Percentiles rank a stretch among this genome's conserved stretches.
phyloP scores from a whole-genome alignment of 495 filamentous ascomycete genomes.

The Neurospora sp. region DNA sequence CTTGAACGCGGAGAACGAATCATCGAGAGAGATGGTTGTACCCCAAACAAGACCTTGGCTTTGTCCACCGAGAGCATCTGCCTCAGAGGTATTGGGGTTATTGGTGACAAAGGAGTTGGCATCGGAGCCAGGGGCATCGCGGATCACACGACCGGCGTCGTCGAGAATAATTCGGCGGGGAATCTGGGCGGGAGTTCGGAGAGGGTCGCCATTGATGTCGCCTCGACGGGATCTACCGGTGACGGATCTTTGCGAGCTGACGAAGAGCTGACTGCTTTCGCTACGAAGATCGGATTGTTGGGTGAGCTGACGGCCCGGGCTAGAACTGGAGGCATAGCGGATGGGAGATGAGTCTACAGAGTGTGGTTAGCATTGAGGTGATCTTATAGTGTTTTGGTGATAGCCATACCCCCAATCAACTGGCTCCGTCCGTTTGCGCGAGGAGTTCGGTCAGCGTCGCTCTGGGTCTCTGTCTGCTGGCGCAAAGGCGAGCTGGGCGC shows the following conservation, averaged over 20 bases:
- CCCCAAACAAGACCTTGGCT: slow-evolving; percentile 88
- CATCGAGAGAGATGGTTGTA: slow-evolving; percentile 87
- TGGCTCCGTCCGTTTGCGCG: slow-evolving; percentile 41
- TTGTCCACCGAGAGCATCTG: slow-evolving; percentile 70
- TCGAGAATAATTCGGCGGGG: slow-evolving; percentile 70
- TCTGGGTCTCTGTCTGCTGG: slow-evolving; percentile 47
- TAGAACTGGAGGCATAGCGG: slow-evolving; percentile 78
- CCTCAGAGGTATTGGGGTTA: slow-evolving; percentile 83
- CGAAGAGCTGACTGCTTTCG: slow-evolving; percentile 78
- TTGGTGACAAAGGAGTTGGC: slow-evolving; percentile 77
- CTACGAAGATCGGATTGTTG: slow-evolving; percentile 58
- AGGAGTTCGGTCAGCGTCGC: slow-evolving; percentile 55
- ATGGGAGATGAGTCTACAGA: slow-evolving; percentile 77
- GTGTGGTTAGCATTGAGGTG: not conserved
- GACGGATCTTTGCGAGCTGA: slow-evolving; percentile 50
- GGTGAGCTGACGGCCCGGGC: slow-evolving; percentile 51
- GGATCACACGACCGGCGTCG: slow-evolving; percentile 63
- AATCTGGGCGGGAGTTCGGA: slow-evolving; percentile 52
- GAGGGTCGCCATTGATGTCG: slow-evolving; percentile 71
- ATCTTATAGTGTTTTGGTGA: not conserved
- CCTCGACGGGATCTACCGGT: slow-evolving; percentile 56
- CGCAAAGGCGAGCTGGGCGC: slow-evolving; percentile 58
- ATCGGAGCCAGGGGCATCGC: slow-evolving; percentile 53
- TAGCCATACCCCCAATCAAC: slow-evolving; percentile 53
- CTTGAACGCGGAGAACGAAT: slow-evolving; percentile 77